A percentile compares a stretch with the other conserved stretches of the same genome.
Evolutionary conservation across 306 rosid genomes (phyloP).

Genomic region (Cicer chorassanicum): DNA sequence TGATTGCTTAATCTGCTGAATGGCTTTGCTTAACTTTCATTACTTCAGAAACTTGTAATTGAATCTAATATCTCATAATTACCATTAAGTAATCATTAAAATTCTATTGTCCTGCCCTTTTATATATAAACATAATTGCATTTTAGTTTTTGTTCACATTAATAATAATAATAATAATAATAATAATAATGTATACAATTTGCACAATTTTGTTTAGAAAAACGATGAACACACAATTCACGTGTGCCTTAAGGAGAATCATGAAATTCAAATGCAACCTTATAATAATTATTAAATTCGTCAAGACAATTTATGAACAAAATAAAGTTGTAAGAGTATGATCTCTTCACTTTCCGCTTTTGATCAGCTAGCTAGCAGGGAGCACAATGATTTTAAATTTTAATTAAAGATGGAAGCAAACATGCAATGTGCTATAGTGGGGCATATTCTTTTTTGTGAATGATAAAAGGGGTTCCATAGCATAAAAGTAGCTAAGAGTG

Average conservation of each 20-base stretch:
- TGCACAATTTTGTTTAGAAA: background rate
- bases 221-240: background rate
- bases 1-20: background rate
- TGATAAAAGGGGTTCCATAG: constrained; percentile 41
- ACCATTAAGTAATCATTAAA: no score
- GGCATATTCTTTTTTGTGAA: constrained; percentile 42
- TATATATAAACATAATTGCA: no score
- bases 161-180: no score
- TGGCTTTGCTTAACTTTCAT: background rate
- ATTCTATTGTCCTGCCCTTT: no score
- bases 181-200: no score
- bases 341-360: background rate
- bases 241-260: background rate
- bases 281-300: background rate
- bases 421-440: constrained; percentile 47
- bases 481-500: constrained; percentile 41
- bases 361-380: background rate
- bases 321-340: background rate
- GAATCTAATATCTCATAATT: no score
- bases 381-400: constrained; percentile 42
- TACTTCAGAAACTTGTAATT: no score
- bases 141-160: no score
- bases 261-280: background rate
- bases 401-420: constrained; percentile 3
- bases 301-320: background rate